Evolutionary conservation across 331 rosid species (phyloP).

Genomic region (Ulmus americana): DNA sequence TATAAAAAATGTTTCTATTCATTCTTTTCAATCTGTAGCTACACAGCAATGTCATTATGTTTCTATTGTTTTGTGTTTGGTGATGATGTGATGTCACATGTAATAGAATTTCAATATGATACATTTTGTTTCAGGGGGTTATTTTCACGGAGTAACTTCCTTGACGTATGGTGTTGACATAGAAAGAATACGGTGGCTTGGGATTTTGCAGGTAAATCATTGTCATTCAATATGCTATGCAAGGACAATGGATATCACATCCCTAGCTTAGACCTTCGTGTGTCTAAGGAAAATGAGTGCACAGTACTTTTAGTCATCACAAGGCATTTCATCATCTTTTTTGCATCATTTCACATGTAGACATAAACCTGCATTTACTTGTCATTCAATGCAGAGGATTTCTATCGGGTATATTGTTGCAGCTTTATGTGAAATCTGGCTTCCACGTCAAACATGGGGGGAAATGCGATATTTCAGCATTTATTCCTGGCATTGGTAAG

Average conservation of each 20-base stretch:
- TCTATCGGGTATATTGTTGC: slow-evolving; percentile 70
- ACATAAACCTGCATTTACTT: neutral
- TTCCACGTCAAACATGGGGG: slow-evolving; percentile 36
- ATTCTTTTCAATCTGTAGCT: too few relatives aligned
- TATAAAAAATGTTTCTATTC: too few relatives aligned
- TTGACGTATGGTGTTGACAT: slow-evolving; percentile 77
- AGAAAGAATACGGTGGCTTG: slow-evolving; percentile 59
- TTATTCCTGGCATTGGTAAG: slow-evolving; percentile 61
- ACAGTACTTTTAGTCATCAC: neutral
- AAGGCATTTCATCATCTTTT: slow-evolving; percentile 6
- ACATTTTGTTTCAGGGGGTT: slow-evolving; percentile 65
- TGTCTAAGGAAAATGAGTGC: slow-evolving; percentile 1
- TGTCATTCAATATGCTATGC: slow-evolving; percentile 7
- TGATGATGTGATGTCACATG: too few relatives aligned
- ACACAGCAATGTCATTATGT: too few relatives aligned
- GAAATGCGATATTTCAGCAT: slow-evolving; percentile 39
- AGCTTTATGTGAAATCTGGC: slow-evolving; percentile 81
- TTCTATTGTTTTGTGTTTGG: too few relatives aligned
- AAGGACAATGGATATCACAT: neutral
- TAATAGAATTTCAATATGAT: neutral
- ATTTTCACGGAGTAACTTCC: slow-evolving; percentile 76
- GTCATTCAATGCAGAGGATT: slow-evolving; percentile 58
- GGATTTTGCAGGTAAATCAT: slow-evolving; percentile 63
- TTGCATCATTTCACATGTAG: slow-evolving; percentile 1
- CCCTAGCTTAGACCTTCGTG: neutral